Evolutionary conservation across 331 rosid species (phyloP).

Genomic region (Prunus yedoensis): DNA sequence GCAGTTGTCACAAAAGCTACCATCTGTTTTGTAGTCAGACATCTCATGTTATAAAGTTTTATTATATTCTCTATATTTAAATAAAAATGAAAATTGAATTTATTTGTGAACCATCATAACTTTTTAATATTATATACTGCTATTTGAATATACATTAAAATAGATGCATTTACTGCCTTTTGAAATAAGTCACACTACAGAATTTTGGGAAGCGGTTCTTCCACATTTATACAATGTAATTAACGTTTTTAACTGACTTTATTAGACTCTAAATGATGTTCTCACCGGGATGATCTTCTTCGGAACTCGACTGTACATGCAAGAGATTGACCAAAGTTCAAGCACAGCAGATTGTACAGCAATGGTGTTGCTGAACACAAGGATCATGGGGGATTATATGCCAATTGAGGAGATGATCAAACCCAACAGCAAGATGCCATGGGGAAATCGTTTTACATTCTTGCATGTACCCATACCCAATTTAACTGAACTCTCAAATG

Average conservation of each 20-base stretch:
- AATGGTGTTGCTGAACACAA: constrained; percentile 48
- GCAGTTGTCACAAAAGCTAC: too few species aligned
- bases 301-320: constrained; percentile 58
- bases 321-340: constrained; percentile 30
- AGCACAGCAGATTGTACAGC: constrained; percentile 40
- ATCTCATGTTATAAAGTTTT: too few species aligned
- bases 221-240: too few species aligned
- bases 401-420: constrained; percentile 29
- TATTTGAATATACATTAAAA: too few species aligned
- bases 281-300: constrained; percentile 46
- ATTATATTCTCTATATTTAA: too few species aligned
- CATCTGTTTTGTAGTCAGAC: too few species aligned
- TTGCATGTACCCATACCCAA: constrained; percentile 50
- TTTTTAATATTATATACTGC: too few species aligned
- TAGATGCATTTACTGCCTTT: too few species aligned
- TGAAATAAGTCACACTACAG: too few species aligned
- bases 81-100: too few species aligned
- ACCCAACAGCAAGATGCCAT: constrained; percentile 4
- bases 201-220: too few species aligned
- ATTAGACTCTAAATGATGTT: constrained; percentile 56
- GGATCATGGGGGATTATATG: constrained; percentile 34
- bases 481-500: constrained; percentile 28
- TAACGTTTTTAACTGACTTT: background rate
- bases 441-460: constrained; percentile 56
- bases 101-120: too few species aligned